These are phyloP conservation scores for Arachnopeziza araneosa DNA, from an alignment of 2,329 filamentous ascomycete genomes.

Conservation along the genomic window DNA sequence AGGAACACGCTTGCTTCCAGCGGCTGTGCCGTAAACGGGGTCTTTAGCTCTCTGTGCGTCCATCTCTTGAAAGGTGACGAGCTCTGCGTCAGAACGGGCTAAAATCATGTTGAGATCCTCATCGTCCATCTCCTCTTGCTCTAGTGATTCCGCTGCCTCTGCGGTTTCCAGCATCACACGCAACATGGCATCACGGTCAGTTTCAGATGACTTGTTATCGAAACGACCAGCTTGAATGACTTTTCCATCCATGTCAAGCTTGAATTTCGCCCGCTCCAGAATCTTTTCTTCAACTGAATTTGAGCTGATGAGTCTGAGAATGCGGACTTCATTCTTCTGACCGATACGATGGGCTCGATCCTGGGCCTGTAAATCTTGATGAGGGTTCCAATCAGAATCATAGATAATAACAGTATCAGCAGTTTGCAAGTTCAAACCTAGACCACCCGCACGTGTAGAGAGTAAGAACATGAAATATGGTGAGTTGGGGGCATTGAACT, in stretches of 20 bases:
- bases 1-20: slow-evolving; percentile 58
- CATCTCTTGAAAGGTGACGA: slow-evolving; percentile 72
- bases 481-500: slow-evolving; percentile 86
- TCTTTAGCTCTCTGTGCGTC: slow-evolving; percentile 68
- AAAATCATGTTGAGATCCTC: slow-evolving; percentile 95
- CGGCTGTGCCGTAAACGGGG: slow-evolving; percentile 63
- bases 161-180: slow-evolving; percentile 86
- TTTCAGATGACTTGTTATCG: slow-evolving; percentile 98
- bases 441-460: slow-evolving; percentile 96
- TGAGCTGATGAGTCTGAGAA: slow-evolving; percentile 89
- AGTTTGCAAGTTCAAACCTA: slow-evolving; percentile 94
- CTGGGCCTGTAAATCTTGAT: slow-evolving; percentile 97
- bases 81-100: slow-evolving; percentile 78
- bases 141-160: slow-evolving; percentile 59
- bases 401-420: slow-evolving; percentile 99
- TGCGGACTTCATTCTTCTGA: slow-evolving; percentile 98
- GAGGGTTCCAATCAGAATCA: slow-evolving; percentile 99
- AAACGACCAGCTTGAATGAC: slow-evolving; percentile 99
- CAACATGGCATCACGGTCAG: slow-evolving; percentile 94
- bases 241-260: slow-evolving; percentile 98
- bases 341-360: slow-evolving; percentile 99
- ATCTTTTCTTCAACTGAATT: slow-evolving; percentile 99
- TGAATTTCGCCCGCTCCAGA: slow-evolving; percentile 91
- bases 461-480: slow-evolving; percentile 97
- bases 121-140: slow-evolving; percentile 97